Percentiles rank a stretch among this genome's conserved stretches.
Evolutionary conservation across 108 stramenopile species (phyloP).

Genomic region (Cylindrotheca closterium): DNA sequence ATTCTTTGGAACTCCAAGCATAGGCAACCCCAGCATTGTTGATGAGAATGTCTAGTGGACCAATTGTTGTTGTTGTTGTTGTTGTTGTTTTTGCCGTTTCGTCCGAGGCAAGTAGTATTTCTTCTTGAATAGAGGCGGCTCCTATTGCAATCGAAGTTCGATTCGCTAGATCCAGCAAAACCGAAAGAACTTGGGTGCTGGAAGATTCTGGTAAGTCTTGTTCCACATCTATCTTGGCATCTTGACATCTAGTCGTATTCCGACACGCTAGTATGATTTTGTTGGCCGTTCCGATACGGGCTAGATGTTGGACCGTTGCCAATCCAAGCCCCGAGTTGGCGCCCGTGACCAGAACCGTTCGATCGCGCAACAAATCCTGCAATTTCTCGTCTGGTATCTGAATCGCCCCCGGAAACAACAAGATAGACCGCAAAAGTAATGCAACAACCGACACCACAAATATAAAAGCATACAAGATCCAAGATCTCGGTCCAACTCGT

Average conservation of each 20-base stretch:
- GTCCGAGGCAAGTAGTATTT: not conserved
- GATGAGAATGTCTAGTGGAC: slow-evolving; percentile 11
- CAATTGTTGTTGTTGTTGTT: not conserved
- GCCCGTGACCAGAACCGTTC: slow-evolving; percentile 16
- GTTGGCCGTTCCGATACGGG: not conserved
- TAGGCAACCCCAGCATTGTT: slow-evolving; percentile 18
- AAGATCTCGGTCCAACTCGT: not conserved
- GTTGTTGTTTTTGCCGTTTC: too few species aligned
- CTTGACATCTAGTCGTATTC: slow-evolving; percentile 1
- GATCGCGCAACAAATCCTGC: not conserved
- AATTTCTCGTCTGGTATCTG: not conserved
- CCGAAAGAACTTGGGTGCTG: not conserved
- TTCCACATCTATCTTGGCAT: not conserved
- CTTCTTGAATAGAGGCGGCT: not conserved
- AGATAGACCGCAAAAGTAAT: not conserved
- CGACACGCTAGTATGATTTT: slow-evolving; percentile 11
- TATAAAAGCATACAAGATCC: not conserved
- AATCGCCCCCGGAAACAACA: too few species aligned
- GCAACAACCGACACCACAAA: not conserved
- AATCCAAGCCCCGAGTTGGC: slow-evolving; percentile 24
- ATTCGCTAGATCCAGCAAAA: slow-evolving; percentile 5
- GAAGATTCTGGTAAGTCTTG: not conserved
- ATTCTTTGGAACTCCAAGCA: not conserved
- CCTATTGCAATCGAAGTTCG: slow-evolving; percentile 3
- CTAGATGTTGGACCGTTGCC: slow-evolving; percentile 12